phyloP scores from a whole-genome alignment of 148 eudicot genomes.

The Fagopyrum tataricum region DNA sequence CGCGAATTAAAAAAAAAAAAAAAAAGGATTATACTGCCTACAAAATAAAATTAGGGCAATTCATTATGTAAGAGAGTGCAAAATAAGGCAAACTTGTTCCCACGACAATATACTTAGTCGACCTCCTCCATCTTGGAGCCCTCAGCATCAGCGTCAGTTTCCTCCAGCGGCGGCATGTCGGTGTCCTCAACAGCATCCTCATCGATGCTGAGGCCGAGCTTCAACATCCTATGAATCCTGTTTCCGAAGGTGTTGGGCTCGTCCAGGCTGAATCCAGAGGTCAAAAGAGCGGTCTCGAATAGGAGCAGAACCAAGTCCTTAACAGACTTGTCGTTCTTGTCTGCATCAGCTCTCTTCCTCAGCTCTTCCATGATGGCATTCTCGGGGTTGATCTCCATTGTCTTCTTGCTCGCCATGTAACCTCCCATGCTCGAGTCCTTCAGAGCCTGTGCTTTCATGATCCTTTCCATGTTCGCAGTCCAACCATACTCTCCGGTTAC shows the following conservation, averaged over 20 bases:
- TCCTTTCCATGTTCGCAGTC: slow-evolving; percentile 32
- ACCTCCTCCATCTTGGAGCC: slow-evolving; percentile 17
- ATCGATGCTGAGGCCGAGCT: slow-evolving; percentile 15
- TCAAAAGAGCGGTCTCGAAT: slow-evolving; percentile 24
- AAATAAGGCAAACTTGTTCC: too few relatives aligned
- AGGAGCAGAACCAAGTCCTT: slow-evolving; percentile 29
- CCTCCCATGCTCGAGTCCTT: slow-evolving; percentile 23
- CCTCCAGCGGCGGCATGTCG: slow-evolving; percentile 13
- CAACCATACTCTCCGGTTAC: slow-evolving; percentile 28
- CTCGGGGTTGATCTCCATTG: slow-evolving; percentile 32
- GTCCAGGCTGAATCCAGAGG: slow-evolving; percentile 26
- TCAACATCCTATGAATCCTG: slow-evolving; percentile 15
- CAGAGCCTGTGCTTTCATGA: slow-evolving; percentile 28
- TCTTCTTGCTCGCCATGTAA: slow-evolving; percentile 33
- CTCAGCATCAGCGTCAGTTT: slow-evolving; percentile 6
- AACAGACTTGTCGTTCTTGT: slow-evolving; percentile 28
- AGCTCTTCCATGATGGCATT: slow-evolving; percentile 27
- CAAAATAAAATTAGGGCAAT: too few relatives aligned
- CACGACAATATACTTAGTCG: background rate
- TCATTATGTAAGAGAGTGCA: too few relatives aligned
- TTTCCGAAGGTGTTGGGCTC: slow-evolving; percentile 22
- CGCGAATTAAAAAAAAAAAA: too few relatives aligned
- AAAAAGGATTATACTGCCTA: too few relatives aligned
- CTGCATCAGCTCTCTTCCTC: slow-evolving; percentile 22
- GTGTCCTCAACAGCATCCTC: slow-evolving; percentile 12